Percentiles rank a stretch among this genome's conserved stretches.
Conservation (phyloP, 2,329 filamentous ascomycete genomes). For the Fusarium tupiense region DNA sequence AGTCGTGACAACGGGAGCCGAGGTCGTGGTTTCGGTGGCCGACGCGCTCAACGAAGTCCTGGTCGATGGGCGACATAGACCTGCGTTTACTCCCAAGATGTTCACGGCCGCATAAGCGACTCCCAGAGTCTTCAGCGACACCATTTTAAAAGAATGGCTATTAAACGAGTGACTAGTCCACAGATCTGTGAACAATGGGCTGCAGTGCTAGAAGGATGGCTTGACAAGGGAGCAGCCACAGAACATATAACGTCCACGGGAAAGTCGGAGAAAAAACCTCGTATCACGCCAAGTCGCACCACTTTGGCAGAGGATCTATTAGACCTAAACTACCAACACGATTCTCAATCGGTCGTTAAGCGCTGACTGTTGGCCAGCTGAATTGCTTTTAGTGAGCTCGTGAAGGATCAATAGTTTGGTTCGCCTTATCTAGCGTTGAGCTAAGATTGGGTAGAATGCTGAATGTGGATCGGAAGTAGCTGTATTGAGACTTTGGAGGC, state of each 20-base stretch:
- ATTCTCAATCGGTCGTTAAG: background rate
- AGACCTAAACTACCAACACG: background rate
- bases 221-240: too few relatives aligned
- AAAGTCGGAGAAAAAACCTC: background rate
- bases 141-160: slow-evolving; percentile 9
- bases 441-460: background rate
- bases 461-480: background rate
- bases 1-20: background rate
- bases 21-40: background rate
- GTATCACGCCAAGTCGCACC: background rate
- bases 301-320: background rate
- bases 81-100: background rate
- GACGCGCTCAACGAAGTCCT: background rate
- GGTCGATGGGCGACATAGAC: background rate
- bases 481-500: background rate
- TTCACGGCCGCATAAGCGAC: background rate
- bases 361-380: background rate
- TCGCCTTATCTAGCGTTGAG: background rate
- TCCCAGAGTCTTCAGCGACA: background rate
- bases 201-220: background rate
- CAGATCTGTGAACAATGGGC: background rate
- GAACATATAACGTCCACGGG: background rate
- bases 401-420: background rate
- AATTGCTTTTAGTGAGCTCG: background rate
- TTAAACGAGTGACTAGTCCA: background rate